Conservation (phyloP, 2,329 filamentous ascomycete genomes). For the Magnaporthiopsis rhizophila region DNA sequence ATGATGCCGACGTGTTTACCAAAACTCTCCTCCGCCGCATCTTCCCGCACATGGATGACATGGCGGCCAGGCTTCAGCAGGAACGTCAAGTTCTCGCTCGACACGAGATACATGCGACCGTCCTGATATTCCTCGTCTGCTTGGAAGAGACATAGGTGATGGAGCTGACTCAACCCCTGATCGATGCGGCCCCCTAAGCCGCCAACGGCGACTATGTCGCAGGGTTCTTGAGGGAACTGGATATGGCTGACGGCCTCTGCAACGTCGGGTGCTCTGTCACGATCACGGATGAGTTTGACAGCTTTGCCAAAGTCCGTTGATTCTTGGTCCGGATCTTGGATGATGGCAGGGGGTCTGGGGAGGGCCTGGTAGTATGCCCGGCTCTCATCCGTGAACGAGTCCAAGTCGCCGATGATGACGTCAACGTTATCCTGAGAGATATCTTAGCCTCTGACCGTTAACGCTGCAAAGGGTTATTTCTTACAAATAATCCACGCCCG, state of each 20-base stretch:
- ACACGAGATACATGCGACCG: conserved; percentile 69
- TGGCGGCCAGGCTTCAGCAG: conserved; percentile 65
- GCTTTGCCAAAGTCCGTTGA: conserved; percentile 90
- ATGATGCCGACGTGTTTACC: conserved; percentile 79
- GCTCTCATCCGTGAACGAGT: conserved; percentile 63
- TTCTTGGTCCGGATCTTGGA: conserved; percentile 71
- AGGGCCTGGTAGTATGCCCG: conserved; percentile 57
- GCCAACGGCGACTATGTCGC: conserved; percentile 70
- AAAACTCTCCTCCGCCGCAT: conserved; percentile 42
- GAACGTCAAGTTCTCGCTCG: conserved; percentile 74
- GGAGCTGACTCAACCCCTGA: conserved; percentile 81
- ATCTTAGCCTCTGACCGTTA: neutral
- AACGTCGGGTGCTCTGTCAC: conserved; percentile 72
- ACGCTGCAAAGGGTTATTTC: neutral
- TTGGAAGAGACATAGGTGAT: conserved; percentile 68
- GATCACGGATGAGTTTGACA: conserved; percentile 26
- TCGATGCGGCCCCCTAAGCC: conserved; percentile 87
- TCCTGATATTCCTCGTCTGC: conserved; percentile 35
- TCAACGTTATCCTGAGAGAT: conserved; percentile 45
- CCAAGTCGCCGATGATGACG: conserved; percentile 81
- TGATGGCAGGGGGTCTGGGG: conserved; percentile 40
- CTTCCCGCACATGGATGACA: conserved; percentile 53
- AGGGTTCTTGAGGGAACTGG: conserved; percentile 31
- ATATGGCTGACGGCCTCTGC: conserved; percentile 62
- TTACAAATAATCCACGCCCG: conserved; percentile 6